Evolutionary conservation across 441 rosid genomes (phyloP).

Genomic region (Populus hybrid): DNA sequence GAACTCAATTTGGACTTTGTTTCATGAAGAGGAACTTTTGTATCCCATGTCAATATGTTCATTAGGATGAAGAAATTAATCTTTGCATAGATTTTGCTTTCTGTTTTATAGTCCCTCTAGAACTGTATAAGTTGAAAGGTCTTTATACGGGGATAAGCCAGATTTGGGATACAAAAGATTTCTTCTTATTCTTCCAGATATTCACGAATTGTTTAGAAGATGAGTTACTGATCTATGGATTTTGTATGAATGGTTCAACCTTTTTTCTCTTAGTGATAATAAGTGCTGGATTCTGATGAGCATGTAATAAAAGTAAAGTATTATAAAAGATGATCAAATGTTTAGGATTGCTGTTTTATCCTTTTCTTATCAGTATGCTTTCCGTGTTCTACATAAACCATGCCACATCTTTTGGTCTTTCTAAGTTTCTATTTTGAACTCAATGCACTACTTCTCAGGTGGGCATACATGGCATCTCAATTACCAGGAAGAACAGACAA

Average conservation of each 20-base stretch:
- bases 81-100: not conserved
- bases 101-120: not conserved
- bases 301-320: not conserved
- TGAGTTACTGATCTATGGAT: not conserved
- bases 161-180: not conserved
- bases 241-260: not conserved
- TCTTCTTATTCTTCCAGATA: not conserved
- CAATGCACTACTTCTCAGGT: slow-evolving; percentile 26
- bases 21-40: not conserved
- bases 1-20: not conserved
- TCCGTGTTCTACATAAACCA: not conserved
- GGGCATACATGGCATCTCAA: slow-evolving; percentile 58
- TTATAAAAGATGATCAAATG: not conserved
- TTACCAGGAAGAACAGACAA: slow-evolving; percentile 61
- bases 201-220: not conserved
- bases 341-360: not conserved
- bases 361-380: not conserved
- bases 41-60: not conserved
- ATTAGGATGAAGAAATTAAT: not conserved
- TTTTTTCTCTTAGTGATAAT: not conserved
- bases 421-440: not conserved
- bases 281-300: not conserved
- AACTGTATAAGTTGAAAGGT: not conserved
- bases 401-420: not conserved
- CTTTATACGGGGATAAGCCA: not conserved